Percentiles rank a stretch among this genome's conserved stretches.
Evolutionary conservation across 768 basidiomycete genomes (phyloP).

Genomic region (Calocybe indica): DNA sequence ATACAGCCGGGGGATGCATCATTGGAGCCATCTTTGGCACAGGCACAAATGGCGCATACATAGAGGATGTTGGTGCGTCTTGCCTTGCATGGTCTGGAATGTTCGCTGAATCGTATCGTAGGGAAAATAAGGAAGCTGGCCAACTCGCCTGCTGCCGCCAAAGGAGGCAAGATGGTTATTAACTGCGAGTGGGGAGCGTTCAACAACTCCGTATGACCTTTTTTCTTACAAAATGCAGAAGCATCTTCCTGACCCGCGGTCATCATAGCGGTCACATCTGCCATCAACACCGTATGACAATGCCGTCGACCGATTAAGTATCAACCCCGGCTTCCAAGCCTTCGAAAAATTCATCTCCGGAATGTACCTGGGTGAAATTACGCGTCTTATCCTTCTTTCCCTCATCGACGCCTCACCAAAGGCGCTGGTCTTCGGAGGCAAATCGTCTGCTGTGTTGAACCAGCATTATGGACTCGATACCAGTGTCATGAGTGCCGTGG

Average conservation of each 20-base stretch:
- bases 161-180: slow-evolving; percentile 83
- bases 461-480: slow-evolving; percentile 94
- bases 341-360: slow-evolving; percentile 99
- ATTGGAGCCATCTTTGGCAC: slow-evolving; percentile 95
- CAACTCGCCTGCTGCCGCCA: slow-evolving; percentile 48
- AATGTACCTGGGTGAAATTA: slow-evolving; percentile 97
- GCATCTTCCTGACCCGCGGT: slow-evolving; percentile 1
- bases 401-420: slow-evolving; percentile 72
- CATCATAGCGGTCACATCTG: slow-evolving; percentile 65
- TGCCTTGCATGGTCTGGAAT: not conserved
- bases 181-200: slow-evolving; percentile 99
- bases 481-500: slow-evolving; percentile 82
- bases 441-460: slow-evolving; percentile 68
- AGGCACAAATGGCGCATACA: slow-evolving; percentile 96
- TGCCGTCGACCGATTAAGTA: slow-evolving; percentile 86
- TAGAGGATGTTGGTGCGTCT: slow-evolving; percentile 68
- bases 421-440: slow-evolving; percentile 75
- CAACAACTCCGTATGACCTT: slow-evolving; percentile 56
- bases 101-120: slow-evolving; percentile 7
- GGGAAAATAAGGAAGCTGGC: slow-evolving; percentile 81
- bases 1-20: slow-evolving; percentile 87
- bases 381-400: slow-evolving; percentile 78
- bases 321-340: slow-evolving; percentile 89
- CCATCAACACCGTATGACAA: slow-evolving; percentile 90
- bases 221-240: not conserved